Conservation (phyloP, 2,329 filamentous ascomycete species). For the Talaromyces amestolkiae region DNA sequence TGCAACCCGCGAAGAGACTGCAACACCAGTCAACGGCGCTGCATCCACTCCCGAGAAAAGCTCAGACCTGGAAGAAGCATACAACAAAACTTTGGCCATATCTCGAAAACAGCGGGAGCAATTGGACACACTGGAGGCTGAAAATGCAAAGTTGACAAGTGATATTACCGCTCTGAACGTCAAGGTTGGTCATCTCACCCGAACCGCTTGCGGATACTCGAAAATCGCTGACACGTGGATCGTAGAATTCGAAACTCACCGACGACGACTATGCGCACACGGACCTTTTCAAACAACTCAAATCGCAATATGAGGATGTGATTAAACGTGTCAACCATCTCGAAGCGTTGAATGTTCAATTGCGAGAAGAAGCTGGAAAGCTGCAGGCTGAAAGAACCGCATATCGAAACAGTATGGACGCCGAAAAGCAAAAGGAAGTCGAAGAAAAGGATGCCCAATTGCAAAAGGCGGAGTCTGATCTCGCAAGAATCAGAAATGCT, state of each 20-base stretch:
- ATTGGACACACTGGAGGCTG: constrained; percentile 71
- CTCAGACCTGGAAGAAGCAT: constrained; percentile 69
- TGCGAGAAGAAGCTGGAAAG: constrained; percentile 82
- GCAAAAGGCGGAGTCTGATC: constrained; percentile 74
- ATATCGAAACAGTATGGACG: constrained; percentile 77
- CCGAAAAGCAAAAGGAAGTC: constrained; percentile 70
- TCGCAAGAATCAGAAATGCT: constrained; percentile 77
- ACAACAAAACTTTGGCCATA: constrained; percentile 73
- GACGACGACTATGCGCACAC: constrained; percentile 94
- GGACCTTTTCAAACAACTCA: constrained; percentile 89
- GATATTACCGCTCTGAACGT: constrained; percentile 73
- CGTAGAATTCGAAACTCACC: constrained; percentile 67
- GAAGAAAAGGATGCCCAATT: constrained; percentile 80
- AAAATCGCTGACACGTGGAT: constrained; percentile 21
- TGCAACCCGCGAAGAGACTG: constrained; percentile 52
- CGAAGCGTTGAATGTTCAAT: constrained; percentile 79
- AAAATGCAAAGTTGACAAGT: constrained; percentile 71
- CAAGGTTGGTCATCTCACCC: constrained; percentile 41
- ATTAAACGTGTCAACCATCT: constrained; percentile 89
- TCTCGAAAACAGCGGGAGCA: constrained; percentile 85
- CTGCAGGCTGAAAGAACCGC: constrained; percentile 79
- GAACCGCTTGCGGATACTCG: not conserved
- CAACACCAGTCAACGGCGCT: constrained; percentile 55
- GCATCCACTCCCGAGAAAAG: constrained; percentile 54
- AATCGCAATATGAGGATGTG: constrained; percentile 85